phyloP scores from a whole-genome alignment of 148 eudicot species.

The Diospyros lotus region DNA sequence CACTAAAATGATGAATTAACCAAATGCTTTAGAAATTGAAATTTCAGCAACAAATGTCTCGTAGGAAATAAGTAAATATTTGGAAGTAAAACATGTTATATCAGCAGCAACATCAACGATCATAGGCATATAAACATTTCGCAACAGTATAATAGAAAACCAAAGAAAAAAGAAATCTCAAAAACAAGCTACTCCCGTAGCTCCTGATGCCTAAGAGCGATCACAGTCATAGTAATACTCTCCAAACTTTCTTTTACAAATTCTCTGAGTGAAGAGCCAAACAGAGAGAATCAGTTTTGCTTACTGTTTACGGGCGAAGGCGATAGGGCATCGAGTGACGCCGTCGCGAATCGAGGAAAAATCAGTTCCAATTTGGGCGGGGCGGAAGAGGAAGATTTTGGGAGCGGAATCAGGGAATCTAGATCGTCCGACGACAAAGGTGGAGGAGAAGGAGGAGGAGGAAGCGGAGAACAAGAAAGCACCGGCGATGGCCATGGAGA shows the following conservation, averaged over 20 bases:
- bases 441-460: neutral
- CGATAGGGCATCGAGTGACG: slow-evolving; percentile 9
- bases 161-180: neutral
- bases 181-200: neutral
- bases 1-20: neutral
- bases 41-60: neutral
- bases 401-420: slow-evolving; percentile 13
- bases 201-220: neutral
- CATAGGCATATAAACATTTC: neutral
- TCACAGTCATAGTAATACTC: neutral
- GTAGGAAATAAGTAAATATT: neutral
- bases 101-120: neutral
- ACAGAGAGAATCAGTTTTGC: neutral
- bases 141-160: neutral
- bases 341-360: slow-evolving; percentile 13
- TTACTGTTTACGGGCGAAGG: slow-evolving; percentile 27
- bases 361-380: neutral
- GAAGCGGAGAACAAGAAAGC: slow-evolving; percentile 14
- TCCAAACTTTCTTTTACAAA: neutral
- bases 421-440: slow-evolving; percentile 25
- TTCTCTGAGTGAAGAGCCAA: neutral
- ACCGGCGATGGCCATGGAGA: slow-evolving; percentile 21
- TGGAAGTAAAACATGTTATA: neutral
- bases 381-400: slow-evolving; percentile 7
- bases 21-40: neutral